Conservation (phyloP, 495 filamentous ascomycete genomes). For the Usnea hakonensis region DNA sequence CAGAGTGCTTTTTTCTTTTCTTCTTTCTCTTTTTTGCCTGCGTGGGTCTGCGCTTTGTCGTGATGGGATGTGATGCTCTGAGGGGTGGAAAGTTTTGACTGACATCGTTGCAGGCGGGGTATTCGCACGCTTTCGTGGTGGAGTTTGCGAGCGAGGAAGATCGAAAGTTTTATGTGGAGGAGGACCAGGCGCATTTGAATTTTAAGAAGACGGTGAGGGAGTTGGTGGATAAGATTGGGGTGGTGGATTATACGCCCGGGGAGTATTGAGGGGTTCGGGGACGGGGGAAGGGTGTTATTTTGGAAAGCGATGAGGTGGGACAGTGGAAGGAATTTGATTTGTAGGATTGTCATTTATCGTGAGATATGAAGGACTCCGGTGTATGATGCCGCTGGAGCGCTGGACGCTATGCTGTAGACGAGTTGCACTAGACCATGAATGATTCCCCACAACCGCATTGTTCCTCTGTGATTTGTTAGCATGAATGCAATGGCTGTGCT, state of each 20-base stretch:
- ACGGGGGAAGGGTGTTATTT: background rate
- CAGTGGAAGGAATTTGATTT: background rate
- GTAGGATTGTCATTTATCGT: background rate
- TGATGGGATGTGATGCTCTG: background rate
- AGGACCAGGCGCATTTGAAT: constrained; percentile 43
- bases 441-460: constrained; percentile 96
- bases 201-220: constrained; percentile 35
- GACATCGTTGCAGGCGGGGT: background rate
- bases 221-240: constrained; percentile 29
- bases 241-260: constrained; percentile 38
- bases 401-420: constrained; percentile 1
- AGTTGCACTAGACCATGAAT: constrained; percentile 66
- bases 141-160: constrained; percentile 53
- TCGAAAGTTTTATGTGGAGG: constrained; percentile 46
- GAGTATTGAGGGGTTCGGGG: constrained; percentile 23
- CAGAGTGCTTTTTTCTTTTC: constrained; percentile 18
- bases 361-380: background rate
- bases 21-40: background rate
- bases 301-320: background rate
- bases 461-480: constrained; percentile 62
- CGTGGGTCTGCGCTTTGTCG: background rate
- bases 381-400: constrained; percentile 18
- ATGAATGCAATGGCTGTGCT: background rate
- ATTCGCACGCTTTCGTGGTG: constrained; percentile 54
- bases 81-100: background rate